Conservation (phyloP, 2,329 filamentous ascomycete species). For the Trichophyton equinum region DNA sequence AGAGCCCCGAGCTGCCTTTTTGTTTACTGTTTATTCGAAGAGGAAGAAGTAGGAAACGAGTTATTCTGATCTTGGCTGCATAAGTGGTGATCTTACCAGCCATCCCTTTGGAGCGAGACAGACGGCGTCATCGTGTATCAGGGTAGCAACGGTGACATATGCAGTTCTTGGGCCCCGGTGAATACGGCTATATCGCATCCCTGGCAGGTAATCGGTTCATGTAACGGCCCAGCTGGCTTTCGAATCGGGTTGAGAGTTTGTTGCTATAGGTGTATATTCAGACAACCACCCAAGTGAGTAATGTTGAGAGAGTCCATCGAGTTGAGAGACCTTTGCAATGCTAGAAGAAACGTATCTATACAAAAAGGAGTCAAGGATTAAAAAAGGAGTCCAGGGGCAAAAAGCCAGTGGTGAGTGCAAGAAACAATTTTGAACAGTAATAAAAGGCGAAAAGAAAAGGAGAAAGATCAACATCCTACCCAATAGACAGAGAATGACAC, state of each 20-base stretch:
- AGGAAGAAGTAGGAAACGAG: not conserved
- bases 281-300: not conserved
- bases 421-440: not conserved
- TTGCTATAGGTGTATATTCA: not conserved
- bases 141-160: too few relatives aligned
- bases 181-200: not conserved
- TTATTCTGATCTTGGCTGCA: constrained; percentile 16
- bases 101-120: not conserved
- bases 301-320: not conserved
- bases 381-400: not conserved
- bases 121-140: too few relatives aligned
- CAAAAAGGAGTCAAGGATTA: not conserved
- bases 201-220: not conserved
- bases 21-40: not conserved
- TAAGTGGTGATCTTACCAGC: not conserved
- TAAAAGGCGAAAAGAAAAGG: not conserved
- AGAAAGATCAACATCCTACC: not conserved
- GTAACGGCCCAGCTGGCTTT: not conserved
- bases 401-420: not conserved
- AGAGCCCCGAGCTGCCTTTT: not conserved
- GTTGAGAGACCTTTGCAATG: not conserved
- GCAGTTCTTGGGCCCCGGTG: not conserved
- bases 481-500: not conserved
- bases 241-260: not conserved
- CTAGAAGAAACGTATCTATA: not conserved